These are phyloP conservation scores for Rhizopogon vesiculosus DNA, from an alignment of 768 basidiomycete species.

Conservation along the genomic window DNA sequence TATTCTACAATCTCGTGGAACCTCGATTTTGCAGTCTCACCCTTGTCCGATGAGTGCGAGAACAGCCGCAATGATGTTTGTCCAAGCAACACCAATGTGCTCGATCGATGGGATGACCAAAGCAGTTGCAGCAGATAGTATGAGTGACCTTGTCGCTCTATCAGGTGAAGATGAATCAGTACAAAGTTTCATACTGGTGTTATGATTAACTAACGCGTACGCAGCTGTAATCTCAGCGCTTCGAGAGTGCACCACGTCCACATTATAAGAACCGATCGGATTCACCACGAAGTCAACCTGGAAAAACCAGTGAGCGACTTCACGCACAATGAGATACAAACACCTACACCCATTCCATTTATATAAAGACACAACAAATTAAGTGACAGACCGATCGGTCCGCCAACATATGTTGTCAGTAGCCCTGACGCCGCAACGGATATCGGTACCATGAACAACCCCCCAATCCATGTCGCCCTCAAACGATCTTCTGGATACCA, in stretches of 20 bases:
- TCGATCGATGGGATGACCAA: conserved; percentile 52
- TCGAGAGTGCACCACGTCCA: conserved; percentile 50
- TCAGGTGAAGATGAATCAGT: neutral
- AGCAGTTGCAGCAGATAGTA: conserved; percentile 39
- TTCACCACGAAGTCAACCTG: conserved; percentile 51
- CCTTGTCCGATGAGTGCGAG: conserved; percentile 46
- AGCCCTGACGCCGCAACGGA: conserved; percentile 43
- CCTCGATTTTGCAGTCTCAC: conserved; percentile 30
- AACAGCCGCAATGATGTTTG: conserved; percentile 42
- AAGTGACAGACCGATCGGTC: conserved; percentile 39
- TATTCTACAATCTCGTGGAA: neutral
- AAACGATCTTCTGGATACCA: conserved; percentile 66
- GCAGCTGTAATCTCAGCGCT: conserved; percentile 60
- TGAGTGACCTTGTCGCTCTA: conserved; percentile 44
- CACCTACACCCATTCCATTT: conserved; percentile 56
- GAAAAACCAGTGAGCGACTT: neutral
- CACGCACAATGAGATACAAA: neutral
- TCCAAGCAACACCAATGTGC: conserved; percentile 43
- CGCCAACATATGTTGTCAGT: conserved; percentile 40
- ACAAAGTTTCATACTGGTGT: no score
- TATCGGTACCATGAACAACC: conserved; percentile 42
- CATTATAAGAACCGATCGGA: conserved; percentile 46
- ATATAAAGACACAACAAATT: conserved; percentile 50
- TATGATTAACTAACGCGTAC: neutral
- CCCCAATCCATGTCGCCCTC: conserved; percentile 39